Conservation (phyloP, 768 basidiomycete genomes). For the Paxillus rubicundulus region DNA sequence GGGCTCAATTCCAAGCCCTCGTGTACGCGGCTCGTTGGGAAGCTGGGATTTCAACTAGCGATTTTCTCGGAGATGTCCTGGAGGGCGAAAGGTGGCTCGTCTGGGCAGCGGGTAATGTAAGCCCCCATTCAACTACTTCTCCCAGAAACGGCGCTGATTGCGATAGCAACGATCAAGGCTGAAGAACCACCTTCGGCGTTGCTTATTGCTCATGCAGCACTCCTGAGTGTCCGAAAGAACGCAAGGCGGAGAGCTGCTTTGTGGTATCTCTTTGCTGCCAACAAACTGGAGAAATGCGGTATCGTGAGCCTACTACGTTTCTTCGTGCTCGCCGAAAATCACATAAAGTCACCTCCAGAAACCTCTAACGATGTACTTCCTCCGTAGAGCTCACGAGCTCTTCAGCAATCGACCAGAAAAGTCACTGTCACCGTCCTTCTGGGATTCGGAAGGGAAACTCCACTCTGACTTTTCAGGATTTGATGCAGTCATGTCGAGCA, state of each 20-base stretch:
- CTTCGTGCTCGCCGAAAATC: conserved; percentile 3
- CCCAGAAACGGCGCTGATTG: conserved; percentile 22
- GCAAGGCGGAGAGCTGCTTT: conserved; percentile 65
- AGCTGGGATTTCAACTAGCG: conserved; percentile 50
- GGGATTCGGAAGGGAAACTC: conserved; percentile 63
- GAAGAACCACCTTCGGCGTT: conserved; percentile 81
- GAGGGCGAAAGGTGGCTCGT: conserved; percentile 87
- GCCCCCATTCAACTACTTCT: conserved; percentile 25
- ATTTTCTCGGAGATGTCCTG: conserved; percentile 55
- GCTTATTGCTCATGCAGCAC: conserved; percentile 77
- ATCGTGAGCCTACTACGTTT: conserved; percentile 53
- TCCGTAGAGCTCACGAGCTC: conserved; percentile 66
- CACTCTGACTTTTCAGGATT: conserved; percentile 44
- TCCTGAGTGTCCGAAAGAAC: conserved; percentile 58
- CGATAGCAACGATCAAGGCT: conserved; percentile 47
- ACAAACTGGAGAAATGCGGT: conserved; percentile 77
- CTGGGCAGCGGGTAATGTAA: conserved; percentile 79
- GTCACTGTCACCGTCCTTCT: conserved; percentile 74
- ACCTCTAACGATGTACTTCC: conserved; percentile 80
- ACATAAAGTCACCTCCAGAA: conserved; percentile 46
- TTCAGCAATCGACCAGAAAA: conserved; percentile 53
- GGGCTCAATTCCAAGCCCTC: conserved; percentile 67
- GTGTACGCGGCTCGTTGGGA: conserved; percentile 78
- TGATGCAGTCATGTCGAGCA: conserved; percentile 63
- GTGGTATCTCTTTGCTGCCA: conserved; percentile 78